Percentiles rank a stretch among this genome's conserved stretches.
phyloP scores from a whole-genome alignment of 441 rosid species.

The Adansonia madagascariensis region DNA sequence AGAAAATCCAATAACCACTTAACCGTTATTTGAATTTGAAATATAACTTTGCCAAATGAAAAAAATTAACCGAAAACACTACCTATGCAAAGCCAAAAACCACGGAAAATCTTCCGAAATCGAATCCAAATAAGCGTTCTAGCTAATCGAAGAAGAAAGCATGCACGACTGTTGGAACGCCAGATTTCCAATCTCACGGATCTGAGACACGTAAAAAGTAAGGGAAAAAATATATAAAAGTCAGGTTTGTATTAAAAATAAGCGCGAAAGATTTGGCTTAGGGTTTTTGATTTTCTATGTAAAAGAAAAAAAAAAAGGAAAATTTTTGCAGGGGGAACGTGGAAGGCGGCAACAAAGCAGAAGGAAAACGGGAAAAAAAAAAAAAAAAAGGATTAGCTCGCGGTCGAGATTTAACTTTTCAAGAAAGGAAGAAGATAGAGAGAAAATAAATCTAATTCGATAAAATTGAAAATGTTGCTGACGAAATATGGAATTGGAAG shows the following conservation, averaged over 20 bases:
- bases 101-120: slow-evolving; percentile 28
- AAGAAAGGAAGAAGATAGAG: slow-evolving; percentile 29
- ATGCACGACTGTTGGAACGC: slow-evolving; percentile 16
- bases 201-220: slow-evolving; percentile 39
- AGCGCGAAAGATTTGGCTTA: slow-evolving; percentile 39
- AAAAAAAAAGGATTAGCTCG: slow-evolving; percentile 45
- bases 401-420: slow-evolving; percentile 72
- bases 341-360: slow-evolving; percentile 77
- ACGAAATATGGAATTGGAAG: slow-evolving; percentile 36
- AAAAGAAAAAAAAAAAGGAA: slow-evolving; percentile 1
- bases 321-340: slow-evolving; percentile 53
- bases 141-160: slow-evolving; percentile 13
- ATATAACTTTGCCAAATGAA: slow-evolving; percentile 5
- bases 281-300: slow-evolving; percentile 50
- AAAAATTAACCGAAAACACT: not conserved
- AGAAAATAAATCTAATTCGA: slow-evolving; percentile 14
- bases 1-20: slow-evolving; percentile 23
- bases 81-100: slow-evolving; percentile 24
- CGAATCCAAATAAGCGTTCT: not conserved
- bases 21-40: slow-evolving; percentile 29
- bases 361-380: slow-evolving; percentile 12
- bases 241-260: not conserved
- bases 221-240: not conserved
- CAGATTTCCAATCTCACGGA: slow-evolving; percentile 38
- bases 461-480: slow-evolving; percentile 17